Evolutionary conservation across 257 asterid genomes (phyloP), one percentile per base, ranked within the genome.

Genomic region (Penstemon davidsonii): DNA sequence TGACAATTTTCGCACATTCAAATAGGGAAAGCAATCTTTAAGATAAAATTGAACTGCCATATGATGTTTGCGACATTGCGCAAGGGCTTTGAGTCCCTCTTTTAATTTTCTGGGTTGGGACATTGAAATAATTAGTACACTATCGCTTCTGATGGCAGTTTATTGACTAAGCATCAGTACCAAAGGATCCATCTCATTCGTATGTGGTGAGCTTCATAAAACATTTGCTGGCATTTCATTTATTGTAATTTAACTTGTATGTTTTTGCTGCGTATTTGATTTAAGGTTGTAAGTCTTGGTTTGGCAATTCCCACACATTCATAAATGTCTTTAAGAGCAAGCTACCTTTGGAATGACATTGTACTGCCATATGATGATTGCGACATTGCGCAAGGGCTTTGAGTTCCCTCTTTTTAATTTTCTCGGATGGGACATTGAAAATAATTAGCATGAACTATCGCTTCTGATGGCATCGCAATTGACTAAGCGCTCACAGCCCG

Each of bases 351-450:
- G 63, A 5, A 58, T 44, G 61, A 62, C 15, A 12, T 47, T 44
- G 69, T 62, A 66, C 66, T 81, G 88, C 89, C 91, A 75, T 49
- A 75, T 85, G 89, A 87, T 85, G 85, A 69, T 79, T 68, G 87
- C 92, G 33, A 82, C 41, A 83, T 78, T 85, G 90, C 87, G 88
- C 88, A 88, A 85, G 86, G 95, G 90, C 90, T 88, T 81, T 85
- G 87, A 84, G 84, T 69, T 68, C 78, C 73, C 60, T 47, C 53
- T n/a, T 63, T 7, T 25, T 25, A 37, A 10, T 55, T 64, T 49
- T 54, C 67, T 60, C 36, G 7, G 62, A 62, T 61, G 67, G 84
- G 82, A 76, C 81, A n/a, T 39, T 87, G 89, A 79, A 25, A 74
- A 79, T 47, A 41, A 63, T 19, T 44, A 47, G 44, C 64, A 37